These are phyloP conservation scores for Dipteronia sinensis DNA, from an alignment of 345 rosid genomes.

Conservation along the genomic window DNA sequence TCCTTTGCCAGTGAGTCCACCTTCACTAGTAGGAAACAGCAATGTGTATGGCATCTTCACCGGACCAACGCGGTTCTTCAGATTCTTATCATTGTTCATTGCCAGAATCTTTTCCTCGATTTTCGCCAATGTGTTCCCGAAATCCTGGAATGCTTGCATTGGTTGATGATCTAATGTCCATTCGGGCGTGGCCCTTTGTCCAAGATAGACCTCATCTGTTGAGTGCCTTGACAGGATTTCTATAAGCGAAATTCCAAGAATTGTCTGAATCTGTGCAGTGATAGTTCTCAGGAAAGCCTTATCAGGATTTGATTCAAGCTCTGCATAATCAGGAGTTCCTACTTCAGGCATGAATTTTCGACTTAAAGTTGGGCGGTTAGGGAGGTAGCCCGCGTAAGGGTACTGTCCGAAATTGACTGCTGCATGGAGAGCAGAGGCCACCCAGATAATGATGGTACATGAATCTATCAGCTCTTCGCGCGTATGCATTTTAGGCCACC, in stretches of 20 bases:
- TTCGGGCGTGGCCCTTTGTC: conserved; percentile 49
- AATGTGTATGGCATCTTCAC: conserved; percentile 52
- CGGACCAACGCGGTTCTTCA: conserved; percentile 58
- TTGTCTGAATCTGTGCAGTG: conserved; percentile 47
- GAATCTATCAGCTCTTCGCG: conserved; percentile 49
- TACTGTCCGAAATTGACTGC: conserved; percentile 75
- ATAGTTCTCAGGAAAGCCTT: conserved; percentile 52
- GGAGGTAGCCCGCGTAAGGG: conserved; percentile 66
- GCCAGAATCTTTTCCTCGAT: conserved; percentile 45
- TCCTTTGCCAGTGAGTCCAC: conserved; percentile 56
- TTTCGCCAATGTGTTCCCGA: conserved; percentile 41
- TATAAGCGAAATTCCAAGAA: conserved; percentile 49
- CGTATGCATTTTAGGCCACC: conserved; percentile 75
- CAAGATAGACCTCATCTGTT: conserved; percentile 61
- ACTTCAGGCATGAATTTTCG: conserved; percentile 57
- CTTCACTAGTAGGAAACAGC: conserved; percentile 50
- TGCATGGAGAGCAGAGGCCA: conserved; percentile 75
- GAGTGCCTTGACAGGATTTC: conserved; percentile 63
- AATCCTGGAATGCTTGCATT: conserved; percentile 41
- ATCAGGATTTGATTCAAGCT: conserved; percentile 48
- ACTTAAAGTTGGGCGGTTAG: conserved; percentile 62
- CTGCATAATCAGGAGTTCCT: conserved; percentile 54
- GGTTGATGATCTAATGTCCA: conserved; percentile 55
- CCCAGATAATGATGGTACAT: conserved; percentile 73
- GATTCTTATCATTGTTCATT: conserved; percentile 39